Evolutionary conservation across 768 basidiomycete species (phyloP).

Genomic region (Tylopilus rubrobrunneus): DNA sequence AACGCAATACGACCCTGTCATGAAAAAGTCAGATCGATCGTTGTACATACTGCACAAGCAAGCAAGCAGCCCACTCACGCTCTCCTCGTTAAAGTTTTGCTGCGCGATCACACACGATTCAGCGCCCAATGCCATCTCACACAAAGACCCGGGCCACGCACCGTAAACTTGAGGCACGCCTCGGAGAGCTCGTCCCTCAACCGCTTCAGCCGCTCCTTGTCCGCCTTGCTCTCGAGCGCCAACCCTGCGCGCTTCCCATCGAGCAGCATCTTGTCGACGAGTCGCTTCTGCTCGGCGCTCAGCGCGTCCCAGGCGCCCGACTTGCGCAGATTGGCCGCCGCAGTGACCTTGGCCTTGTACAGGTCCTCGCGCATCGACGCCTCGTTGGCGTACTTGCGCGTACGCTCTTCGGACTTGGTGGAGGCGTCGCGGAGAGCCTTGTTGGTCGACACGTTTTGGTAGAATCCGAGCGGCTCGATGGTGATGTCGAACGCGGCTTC

Average conservation of each 20-base stretch:
- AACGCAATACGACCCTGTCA: constrained; percentile 58
- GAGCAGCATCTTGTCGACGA: constrained; percentile 78
- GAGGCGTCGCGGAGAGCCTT: constrained; percentile 81
- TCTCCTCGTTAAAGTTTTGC: constrained; percentile 92
- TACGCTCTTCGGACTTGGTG: constrained; percentile 64
- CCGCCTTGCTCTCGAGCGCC: constrained; percentile 60
- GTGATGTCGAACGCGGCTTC: constrained; percentile 51
- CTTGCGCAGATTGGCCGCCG: constrained; percentile 62
- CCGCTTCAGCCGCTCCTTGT: constrained; percentile 46
- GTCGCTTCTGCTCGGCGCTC: constrained; percentile 61
- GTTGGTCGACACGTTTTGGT: constrained; percentile 74
- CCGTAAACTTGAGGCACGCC: constrained; percentile 74
- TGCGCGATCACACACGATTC: constrained; percentile 23
- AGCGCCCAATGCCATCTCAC: not conserved
- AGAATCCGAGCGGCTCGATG: constrained; percentile 66
- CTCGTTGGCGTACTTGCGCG: constrained; percentile 72
- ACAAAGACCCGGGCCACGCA: constrained; percentile 21
- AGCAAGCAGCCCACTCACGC: constrained; percentile 37
- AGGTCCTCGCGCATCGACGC: constrained; percentile 79
- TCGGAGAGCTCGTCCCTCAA: constrained; percentile 78
- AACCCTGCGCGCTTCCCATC: constrained; percentile 81
- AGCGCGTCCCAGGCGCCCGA: constrained; percentile 61
- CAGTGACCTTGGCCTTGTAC: constrained; percentile 66
- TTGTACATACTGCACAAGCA: too few species aligned
- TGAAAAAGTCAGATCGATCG: constrained; percentile 1